phyloP scores from a whole-genome alignment of 2,329 filamentous ascomycete species.

The Exophiala spinifera region DNA sequence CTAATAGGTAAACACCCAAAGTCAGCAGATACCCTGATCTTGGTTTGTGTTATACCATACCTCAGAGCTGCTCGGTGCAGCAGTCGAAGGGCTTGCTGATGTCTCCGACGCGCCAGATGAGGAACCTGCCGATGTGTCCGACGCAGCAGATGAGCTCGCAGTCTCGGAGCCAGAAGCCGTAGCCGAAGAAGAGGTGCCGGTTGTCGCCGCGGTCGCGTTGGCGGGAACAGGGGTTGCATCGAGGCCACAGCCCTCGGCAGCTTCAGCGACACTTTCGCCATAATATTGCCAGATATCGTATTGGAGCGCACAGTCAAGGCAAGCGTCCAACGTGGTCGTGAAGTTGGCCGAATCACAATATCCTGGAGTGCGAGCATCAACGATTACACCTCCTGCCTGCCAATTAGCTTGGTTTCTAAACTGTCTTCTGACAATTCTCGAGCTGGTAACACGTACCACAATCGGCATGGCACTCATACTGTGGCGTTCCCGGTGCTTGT shows the following conservation, averaged over 20 bases:
- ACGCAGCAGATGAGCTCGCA: constrained; percentile 3
- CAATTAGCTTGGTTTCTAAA: background rate
- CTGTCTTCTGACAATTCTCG: background rate
- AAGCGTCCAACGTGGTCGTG: constrained; percentile 31
- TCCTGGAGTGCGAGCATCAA: constrained; percentile 24
- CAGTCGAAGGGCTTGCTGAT: background rate
- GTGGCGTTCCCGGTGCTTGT: constrained; percentile 31
- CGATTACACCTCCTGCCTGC: constrained; percentile 31
- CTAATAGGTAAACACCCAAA: background rate
- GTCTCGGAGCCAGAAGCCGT: background rate
- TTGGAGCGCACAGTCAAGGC: constrained; percentile 44
- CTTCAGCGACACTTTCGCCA: constrained; percentile 37
- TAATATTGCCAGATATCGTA: constrained; percentile 48
- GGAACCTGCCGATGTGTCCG: background rate
- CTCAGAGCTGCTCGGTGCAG: background rate
- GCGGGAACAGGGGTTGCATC: constrained; percentile 24
- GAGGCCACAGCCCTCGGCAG: constrained; percentile 34
- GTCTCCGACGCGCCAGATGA: background rate
- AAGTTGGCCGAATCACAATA: constrained; percentile 33
- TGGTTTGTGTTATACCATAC: background rate
- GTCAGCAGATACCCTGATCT: background rate
- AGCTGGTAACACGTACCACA: constrained; percentile 32
- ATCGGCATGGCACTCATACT: constrained; percentile 37
- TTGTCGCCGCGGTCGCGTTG: constrained; percentile 6
- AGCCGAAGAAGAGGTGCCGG: constrained; percentile 30